Base-by-base conservation (phyloP, 1,284 basidiomycete species). In the Pisolithus thermaeus region DNA sequence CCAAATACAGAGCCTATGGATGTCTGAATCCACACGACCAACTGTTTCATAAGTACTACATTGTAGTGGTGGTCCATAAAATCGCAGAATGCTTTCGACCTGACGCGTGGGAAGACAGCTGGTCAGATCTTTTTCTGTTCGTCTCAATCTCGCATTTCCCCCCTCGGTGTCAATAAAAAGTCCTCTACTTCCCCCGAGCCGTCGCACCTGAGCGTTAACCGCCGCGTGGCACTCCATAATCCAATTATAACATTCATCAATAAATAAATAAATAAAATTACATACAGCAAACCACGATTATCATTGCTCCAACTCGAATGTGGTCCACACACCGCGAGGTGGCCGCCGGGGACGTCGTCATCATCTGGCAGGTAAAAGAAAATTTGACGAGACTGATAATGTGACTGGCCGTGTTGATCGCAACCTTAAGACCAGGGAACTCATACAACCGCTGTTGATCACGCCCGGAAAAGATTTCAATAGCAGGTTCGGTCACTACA, bases 401-500 rank as follows among this genome's bases (percentile, higher is more conserved):
- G 1, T 1, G 18, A 14, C 32, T 5, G 47, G 25, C 25, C 36
- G 18, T n/a, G 9, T 35, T 18, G 27, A 49, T 16, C 43, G 37
- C 28, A 51, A 40, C 52, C 35, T 52, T 36, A 41, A 92, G 89
- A 92, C 91, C 8, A 75, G 92, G 52, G 92, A 94, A 54, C 70
- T 81, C 52, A 71, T 95, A 45, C 82, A 87, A 48, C 87, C 92
- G 1, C 79, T 98, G 55, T 74, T 84, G n/a, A 76, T 98, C 56
- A 83, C 83, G 0, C 83, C 84, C 2, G 96, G 92, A 47, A 85
- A 88, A 62, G 81, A 87, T 54, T 81, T 93, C 52, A 92, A 95
- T 70, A 91, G 85, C 66, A 90, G 89, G 59, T 99, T 85, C 70
- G 96, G 96, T 42, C 74, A 82, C 61, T 99, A 97, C 72, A 79